Percentiles rank a stretch among this genome's conserved stretches.
Evolutionary conservation across 106 monocot species (phyloP).

Genomic region (Dendrobium catenatum): DNA sequence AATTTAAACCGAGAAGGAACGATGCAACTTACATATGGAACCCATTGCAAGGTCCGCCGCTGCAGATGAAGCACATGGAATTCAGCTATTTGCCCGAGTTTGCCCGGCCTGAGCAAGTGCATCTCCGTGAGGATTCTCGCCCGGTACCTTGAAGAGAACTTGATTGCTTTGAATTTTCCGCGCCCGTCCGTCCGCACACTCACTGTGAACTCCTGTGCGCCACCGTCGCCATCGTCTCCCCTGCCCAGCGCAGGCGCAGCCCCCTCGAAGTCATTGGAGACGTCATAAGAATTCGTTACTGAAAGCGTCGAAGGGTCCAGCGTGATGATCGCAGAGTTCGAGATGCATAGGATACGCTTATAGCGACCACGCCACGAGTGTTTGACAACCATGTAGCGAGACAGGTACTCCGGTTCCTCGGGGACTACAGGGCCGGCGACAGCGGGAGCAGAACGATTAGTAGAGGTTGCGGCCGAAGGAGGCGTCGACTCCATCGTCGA

Average conservation of each 20-base stretch:
- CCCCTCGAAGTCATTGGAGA: constrained; percentile 48
- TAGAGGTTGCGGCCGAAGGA: not conserved
- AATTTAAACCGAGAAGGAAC: not conserved
- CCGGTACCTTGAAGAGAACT: constrained; percentile 66
- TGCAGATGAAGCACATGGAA: constrained; percentile 79
- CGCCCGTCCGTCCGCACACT: constrained; percentile 69
- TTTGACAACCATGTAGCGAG: constrained; percentile 81
- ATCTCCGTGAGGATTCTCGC: constrained; percentile 80
- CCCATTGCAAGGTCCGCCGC: constrained; percentile 74
- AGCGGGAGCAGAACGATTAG: constrained; percentile 14
- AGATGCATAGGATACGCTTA: constrained; percentile 83
- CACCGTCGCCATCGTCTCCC: constrained; percentile 35
- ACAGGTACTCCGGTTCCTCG: constrained; percentile 92
- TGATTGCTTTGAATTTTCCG: constrained; percentile 80
- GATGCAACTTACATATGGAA: constrained; percentile 57
- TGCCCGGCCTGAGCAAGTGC: constrained; percentile 43
- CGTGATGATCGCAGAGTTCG: constrained; percentile 48
- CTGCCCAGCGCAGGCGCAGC: constrained; percentile 65
- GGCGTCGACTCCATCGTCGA: constrained; percentile 12
- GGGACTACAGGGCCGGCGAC: constrained; percentile 17
- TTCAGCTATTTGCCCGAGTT: constrained; percentile 40
- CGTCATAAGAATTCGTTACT: constrained; percentile 84
- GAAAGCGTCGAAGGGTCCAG: constrained; percentile 72
- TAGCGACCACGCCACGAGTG: constrained; percentile 98
- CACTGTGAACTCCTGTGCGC: constrained; percentile 59